Evolutionary conservation across 1,284 basidiomycete species (phyloP), one percentile per base, ranked within the genome.

Genomic region (Gomphus sp.): DNA sequence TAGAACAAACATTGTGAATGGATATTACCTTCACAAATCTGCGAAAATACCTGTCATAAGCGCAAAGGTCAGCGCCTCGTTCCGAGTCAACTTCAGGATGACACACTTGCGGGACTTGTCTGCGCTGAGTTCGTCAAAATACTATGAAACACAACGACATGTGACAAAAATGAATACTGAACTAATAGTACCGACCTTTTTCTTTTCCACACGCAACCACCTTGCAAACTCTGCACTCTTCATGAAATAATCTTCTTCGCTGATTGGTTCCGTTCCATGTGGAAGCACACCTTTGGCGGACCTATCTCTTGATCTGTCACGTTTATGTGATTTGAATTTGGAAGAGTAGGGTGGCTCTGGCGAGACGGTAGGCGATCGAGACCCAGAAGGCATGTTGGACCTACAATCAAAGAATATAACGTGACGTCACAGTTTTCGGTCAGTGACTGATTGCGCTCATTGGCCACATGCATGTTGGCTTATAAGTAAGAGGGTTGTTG

Each of bases 181-280:
- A 16, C 16, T 52, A 28, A 36, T 14, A 31, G n/a, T 31, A 66
- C 75, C 57, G 55, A 88, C 88, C 79, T 87, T 89, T 61, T 74
- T 75, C 68, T 88, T 89, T 72, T 88, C 86, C 45, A 87, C 83
- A 68, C 83, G 89, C 61, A 91, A 73, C 89, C 89, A 91, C 49
- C 79, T 69, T 62, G 83, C 77, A 67, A 91, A 91, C 66, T 91
- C 89, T 61, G 82, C 80, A 62, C 80, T 87, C 70, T 87, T 89
- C 64, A 82, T 76, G 71, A 89, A 91, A 64, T 91, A 91, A 66
- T 90, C 88, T 0, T 80, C 76, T 65, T 89, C 87, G 0, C 80
- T 80, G 63, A 90, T 84, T 5, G 76, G 72, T 28, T 74, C 67
- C 2, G 81, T 79, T 41, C 77, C 77, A 22, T 76, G 68, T 5